Conservation (phyloP, 2,329 filamentous ascomycete genomes). For the Blumeria hordei region DNA sequence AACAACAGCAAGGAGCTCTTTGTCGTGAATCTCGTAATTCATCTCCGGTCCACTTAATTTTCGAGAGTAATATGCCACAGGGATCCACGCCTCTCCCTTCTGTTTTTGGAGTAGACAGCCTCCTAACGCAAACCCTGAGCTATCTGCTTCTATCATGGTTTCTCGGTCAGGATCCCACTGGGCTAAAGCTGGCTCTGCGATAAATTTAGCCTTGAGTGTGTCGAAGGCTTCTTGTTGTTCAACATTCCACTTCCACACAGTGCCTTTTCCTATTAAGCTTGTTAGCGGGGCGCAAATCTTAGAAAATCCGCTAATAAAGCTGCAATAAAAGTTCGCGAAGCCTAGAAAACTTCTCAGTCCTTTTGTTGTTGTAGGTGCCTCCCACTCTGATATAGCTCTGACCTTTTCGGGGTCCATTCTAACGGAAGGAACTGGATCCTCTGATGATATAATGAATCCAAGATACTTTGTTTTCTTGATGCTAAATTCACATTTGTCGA, state of each 20-base stretch:
- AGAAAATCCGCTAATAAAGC: neutral
- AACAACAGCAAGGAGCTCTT: neutral
- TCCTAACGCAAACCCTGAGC: neutral
- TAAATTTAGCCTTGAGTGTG: neutral
- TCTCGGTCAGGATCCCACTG: neutral
- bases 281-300: neutral
- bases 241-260: neutral
- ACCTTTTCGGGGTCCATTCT: slow-evolving; percentile 1
- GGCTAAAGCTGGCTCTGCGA: neutral
- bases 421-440: neutral
- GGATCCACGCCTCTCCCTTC: neutral
- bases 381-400: neutral
- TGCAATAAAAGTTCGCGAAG: neutral
- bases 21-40: slow-evolving; percentile 1
- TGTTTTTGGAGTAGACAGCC: neutral
- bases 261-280: neutral
- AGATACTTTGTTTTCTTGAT: neutral
- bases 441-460: neutral
- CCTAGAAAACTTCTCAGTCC: neutral
- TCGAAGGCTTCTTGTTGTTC: neutral
- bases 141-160: neutral
- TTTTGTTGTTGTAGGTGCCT: neutral
- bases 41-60: neutral
- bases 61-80: neutral
- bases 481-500: neutral